These are phyloP conservation scores for Coleophoma eucalyptorum DNA, from an alignment of 2,329 filamentous ascomycete genomes.

Conservation along the genomic window DNA sequence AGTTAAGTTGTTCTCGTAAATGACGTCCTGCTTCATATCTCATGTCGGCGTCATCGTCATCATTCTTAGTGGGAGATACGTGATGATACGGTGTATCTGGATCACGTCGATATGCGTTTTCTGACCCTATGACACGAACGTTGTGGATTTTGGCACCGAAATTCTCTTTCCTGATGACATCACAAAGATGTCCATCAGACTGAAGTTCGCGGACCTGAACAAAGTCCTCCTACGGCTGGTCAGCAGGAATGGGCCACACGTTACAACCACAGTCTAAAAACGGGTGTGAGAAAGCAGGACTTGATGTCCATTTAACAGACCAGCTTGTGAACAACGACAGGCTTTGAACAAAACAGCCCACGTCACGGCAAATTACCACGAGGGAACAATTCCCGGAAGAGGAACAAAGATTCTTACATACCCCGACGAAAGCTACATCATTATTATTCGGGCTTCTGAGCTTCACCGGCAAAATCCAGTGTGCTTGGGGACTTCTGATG, in stretches of 20 bases:
- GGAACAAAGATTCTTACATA: constrained; percentile 37
- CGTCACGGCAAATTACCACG: no score
- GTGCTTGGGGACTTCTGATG: constrained; percentile 69
- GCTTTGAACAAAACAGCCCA: neutral
- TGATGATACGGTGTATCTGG: constrained; percentile 20
- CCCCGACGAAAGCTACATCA: constrained; percentile 83
- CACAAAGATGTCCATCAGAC: constrained; percentile 65
- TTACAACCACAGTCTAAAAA: neutral
- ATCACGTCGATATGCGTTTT: constrained; percentile 25
- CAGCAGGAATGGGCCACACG: constrained; percentile 8
- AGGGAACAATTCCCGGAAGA: neutral
- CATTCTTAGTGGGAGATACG: constrained; percentile 18
- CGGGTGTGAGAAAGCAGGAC: neutral
- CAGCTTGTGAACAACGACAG: neutral
- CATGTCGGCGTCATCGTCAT: constrained; percentile 35
- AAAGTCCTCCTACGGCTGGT: constrained; percentile 58
- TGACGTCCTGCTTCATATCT: constrained; percentile 25
- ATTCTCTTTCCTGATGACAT: constrained; percentile 73
- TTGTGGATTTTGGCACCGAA: constrained; percentile 78
- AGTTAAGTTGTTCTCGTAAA: neutral
- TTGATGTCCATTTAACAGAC: neutral
- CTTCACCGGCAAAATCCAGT: constrained; percentile 76
- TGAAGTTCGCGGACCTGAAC: constrained; percentile 77
- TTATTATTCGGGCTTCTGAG: constrained; percentile 67
- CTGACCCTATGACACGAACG: constrained; percentile 68